Base-by-base conservation (phyloP, 768 basidiomycete species). In the Cystobasidium onofrii region DNA sequence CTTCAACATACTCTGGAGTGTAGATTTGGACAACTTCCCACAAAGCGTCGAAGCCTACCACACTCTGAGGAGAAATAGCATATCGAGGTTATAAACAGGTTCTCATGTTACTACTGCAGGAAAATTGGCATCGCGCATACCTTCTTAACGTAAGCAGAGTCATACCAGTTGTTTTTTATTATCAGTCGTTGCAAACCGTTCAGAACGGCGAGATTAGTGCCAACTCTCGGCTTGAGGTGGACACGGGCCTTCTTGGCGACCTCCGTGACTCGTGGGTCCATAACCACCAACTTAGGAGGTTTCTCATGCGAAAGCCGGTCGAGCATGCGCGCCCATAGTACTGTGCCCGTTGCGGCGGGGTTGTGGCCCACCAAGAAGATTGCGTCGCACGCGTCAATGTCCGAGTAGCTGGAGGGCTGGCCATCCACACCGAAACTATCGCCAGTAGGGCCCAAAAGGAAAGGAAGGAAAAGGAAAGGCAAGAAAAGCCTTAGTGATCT, bases 331-430 rank as follows among this genome's bases (percentile, higher is more conserved):
- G 62, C 25, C 77, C 77, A 78, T n/a, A 78, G 64, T 4, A 78
- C 77, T 17, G 76, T 78, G 50, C 76, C 76, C 1, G 77, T 78
- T 12, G 75, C 77, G 6, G 76, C 77, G 44, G 76, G 72, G 66
- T 78, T 78, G 74, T 78, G 77, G 1, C 77, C 77, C 63, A 76
- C 74, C 20, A 76, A 31, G 63, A 76, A 75, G 46, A 78, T 41
- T 34, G 73, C 69, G 67, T 78, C 77, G 55, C 75, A 73, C 27
- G 39, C 39, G 29, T 73, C 75, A 31, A 75, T 74, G 57, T 75
- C 75, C 31, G 36, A 34, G 65, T 75, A 75, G 23, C 46, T 46
- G 39, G 75, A 75, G 3, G 76, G 74, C 57, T 78, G 77, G 27
- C 74, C 76, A 43, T 78, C 77, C 62, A 72, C 75, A 3, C 77